Evolutionary conservation across 2,329 filamentous ascomycete genomes (phyloP), one percentile per base, ranked within the genome.

Genomic region (Spiromastix sp.): DNA sequence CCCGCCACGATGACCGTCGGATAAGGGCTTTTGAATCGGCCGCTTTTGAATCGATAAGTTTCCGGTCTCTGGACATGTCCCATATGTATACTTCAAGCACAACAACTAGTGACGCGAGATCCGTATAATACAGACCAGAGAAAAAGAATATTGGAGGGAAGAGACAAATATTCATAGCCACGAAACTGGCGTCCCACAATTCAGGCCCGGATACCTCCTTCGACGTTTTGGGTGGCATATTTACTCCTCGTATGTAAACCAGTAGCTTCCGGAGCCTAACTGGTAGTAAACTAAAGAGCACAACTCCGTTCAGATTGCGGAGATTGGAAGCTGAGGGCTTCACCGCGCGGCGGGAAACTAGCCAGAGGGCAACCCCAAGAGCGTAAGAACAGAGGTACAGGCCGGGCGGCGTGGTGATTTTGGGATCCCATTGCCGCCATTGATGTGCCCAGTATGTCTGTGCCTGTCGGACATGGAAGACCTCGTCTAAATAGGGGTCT

Each of bases 131-230:
- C 5, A 98, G 66, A 0, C 77, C 86, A 0, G 85, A 91, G 59
- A 98, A 98, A 70, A 98, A 98, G 68, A 94, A 95, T 1, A 98
- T 57, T 0, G 87, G 75, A 0, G 91, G 91, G 42, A 96, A 95
- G 0, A 94, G 66, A 12, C 77, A 77, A 26, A 93, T 74, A 46
- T 95, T 94, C 45, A 91, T 51, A 2, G 80, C 81, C 1, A 54
- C 56, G 11, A 42, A 39, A 38, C 16, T 47, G 31, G 30, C 30
- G 30, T 22, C 46, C 42, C 35, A 51, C 9, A 11, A n/a, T 13
- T 30, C 27, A 7, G 32, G 12, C 39, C 13, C 34, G 47, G 48
- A 22, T 33, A 30, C 4, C 42, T 33, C n/a, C 46, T 13, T 19
- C 38, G 30, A 21, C 42, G 48, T 27, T 40, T 40, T 22, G 31